Evolutionary conservation across 345 rosid genomes (phyloP).

Genomic region (Populus ilicifolia): DNA sequence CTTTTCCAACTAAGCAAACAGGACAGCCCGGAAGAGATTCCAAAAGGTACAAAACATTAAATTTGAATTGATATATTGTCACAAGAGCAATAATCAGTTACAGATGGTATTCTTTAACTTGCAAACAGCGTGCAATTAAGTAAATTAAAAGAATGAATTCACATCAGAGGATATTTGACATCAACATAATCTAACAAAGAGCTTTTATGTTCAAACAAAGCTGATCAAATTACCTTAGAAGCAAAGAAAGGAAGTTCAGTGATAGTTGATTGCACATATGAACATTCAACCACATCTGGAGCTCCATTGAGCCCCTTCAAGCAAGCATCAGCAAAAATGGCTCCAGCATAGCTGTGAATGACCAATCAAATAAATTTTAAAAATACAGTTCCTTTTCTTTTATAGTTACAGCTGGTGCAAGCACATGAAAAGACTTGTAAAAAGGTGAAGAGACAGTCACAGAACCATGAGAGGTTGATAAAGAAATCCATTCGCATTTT

Average conservation of each 20-base stretch:
- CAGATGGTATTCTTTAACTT: neutral
- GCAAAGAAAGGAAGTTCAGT: slow-evolving; percentile 85
- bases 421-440: neutral
- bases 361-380: neutral
- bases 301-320: slow-evolving; percentile 79
- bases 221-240: slow-evolving; percentile 49
- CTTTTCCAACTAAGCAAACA: neutral
- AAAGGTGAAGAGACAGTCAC: neutral
- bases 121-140: neutral
- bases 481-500: no score
- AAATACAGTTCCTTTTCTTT: neutral
- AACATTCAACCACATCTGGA: slow-evolving; percentile 70
- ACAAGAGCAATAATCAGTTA: neutral
- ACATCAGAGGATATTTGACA: neutral
- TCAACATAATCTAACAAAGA: neutral
- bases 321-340: slow-evolving; percentile 83
- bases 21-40: neutral
- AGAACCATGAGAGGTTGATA: no score
- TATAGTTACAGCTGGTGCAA: neutral
- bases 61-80: neutral
- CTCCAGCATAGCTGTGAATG: slow-evolving; percentile 72
- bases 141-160: neutral
- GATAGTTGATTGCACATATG: slow-evolving; percentile 69
- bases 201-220: neutral
- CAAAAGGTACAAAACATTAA: neutral